Base-by-base conservation (phyloP, 2,329 filamentous ascomycete species). In the Rutstroemia sp. region DNA sequence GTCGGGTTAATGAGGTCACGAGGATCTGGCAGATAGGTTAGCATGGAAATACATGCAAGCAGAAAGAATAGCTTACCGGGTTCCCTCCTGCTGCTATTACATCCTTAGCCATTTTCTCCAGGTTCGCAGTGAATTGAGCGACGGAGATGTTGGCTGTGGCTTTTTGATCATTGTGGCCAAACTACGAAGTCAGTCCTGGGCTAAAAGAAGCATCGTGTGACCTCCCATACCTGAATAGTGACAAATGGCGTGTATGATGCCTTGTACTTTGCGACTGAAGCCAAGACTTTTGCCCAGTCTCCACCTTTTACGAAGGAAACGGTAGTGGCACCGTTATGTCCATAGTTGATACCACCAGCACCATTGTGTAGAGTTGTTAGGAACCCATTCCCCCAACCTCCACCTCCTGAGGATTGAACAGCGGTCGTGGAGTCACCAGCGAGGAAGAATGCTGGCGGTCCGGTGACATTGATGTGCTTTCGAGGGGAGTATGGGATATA, bases 81-180 rank as follows among this genome's bases (percentile, higher is more conserved):
- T 59, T 67, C 2, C 63, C 71, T 2, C 69, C 70, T 41, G 67
- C 68, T 38, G 57, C 42, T 5, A 46, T 51, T 14, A 68, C 69
- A 21, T 72, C 66, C 5, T 48, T 12, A 8, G 64, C 70, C 23
- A 71, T 73, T 0, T 58, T 61, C 9, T 69, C 68, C 0, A 80
- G 70, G 39, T 79, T 79, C 1, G 65, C 64, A 16, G 68, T 68
- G 67, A 73, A 79, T n/a, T 65, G 25, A 0, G 46, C 57, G 23
- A 78, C 58, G 1, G 65, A 67, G 25, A 80, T 71, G 46, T 72
- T 72, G 3, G 69, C 70, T 0, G 64, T 67, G 1, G 67, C 9
- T 58, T 79, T 79, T 58, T 79, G 76, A 63, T 80, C 77, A 57
- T 80, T 80, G 64, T 80, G 76, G 10, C 77, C 77, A 54, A 79